phyloP scores from a whole-genome alignment of 2,329 filamentous ascomycete genomes.

The Pseudopyrenochaeta lycopersici region DNA sequence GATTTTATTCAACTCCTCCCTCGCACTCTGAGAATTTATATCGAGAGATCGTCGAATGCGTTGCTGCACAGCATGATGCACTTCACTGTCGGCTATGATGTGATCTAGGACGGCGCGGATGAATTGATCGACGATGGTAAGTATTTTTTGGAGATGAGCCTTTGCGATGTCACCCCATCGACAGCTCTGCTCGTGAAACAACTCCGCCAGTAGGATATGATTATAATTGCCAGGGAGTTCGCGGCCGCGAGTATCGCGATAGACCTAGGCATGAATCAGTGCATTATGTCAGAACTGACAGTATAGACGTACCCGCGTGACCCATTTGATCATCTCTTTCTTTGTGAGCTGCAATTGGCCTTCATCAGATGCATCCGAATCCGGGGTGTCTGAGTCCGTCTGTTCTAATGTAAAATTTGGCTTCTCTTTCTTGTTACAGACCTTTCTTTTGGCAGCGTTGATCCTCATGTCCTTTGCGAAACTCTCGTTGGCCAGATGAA shows the following conservation, averaged over 20 bases:
- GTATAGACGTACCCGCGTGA: conserved; percentile 45
- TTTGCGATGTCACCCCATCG: conserved; percentile 59
- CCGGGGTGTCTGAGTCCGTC: too few relatives aligned
- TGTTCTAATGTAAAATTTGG: too few relatives aligned
- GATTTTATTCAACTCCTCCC: conserved; percentile 9
- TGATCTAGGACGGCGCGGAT: conserved; percentile 4
- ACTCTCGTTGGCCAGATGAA: conserved; percentile 46
- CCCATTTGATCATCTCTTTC: conserved; percentile 31
- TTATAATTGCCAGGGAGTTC: conserved; percentile 71
- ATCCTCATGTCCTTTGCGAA: conserved; percentile 28
- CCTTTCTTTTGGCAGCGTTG: conserved; percentile 25
- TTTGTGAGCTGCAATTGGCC: neutral
- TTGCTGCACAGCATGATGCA: neutral
- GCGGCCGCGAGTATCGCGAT: conserved; percentile 54
- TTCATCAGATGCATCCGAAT: conserved; percentile 22
- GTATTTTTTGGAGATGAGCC: conserved; percentile 40
- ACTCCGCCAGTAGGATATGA: conserved; percentile 64
- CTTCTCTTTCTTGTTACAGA: conserved; percentile 19
- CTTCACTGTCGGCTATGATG: conserved; percentile 3
- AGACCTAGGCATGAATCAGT: conserved; percentile 27
- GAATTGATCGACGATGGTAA: conserved; percentile 5
- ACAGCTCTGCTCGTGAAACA: conserved; percentile 66
- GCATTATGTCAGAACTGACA: conserved; percentile 43
- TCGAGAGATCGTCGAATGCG: neutral
- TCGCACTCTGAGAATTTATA: neutral